Evolutionary conservation across 345 rosid genomes (phyloP), one percentile per base, ranked within the genome.

Genomic region (Nephelium lappaceum): DNA sequence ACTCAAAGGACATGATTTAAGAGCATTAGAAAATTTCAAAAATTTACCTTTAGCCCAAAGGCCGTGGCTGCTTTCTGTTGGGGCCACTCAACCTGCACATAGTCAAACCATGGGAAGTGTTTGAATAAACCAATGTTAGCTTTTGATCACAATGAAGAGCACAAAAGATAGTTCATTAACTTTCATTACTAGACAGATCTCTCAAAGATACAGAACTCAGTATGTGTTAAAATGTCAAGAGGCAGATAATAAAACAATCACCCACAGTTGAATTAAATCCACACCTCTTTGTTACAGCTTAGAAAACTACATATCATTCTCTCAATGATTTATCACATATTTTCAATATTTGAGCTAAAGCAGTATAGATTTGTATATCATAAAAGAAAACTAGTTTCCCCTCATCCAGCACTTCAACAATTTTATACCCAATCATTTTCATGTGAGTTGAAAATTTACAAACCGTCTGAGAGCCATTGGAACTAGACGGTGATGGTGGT

Each of bases 391-490:
- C 31, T 18, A 14, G 14, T 47, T 74, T 31, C 23, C 47, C 51
- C 14, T 11, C 7, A 3, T 65, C 49, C 8, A 11, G 53, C 21
- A 41, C 8, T 25, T 49, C 27, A 64, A 31, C n/a, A 47, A 6
- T 45, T 65, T 19, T 65, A 31, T 49, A 25, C 58, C 63, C 78
- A 64, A 64, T 58, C n/a, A 64, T 6, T 38, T 65, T 49, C 42
- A 42, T 23, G 73, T 16, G 49, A 77, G 49, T 69, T 57, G 21
- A 16, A 79, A 70, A 36, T 61, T 62, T 78, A 81, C 86, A 36
- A 75, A 92, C 98, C 97, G 83, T 84, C 69, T 49, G 77, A 76
- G 86, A 80, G 74, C 84, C 91, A 85, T 73, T 86, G 68, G 88
- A 76, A 77, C 72, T 74, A 58, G 86, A 67, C 0, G 88, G 83